Evolutionary conservation across 805 yeast genomes (phyloP).

Genomic region (Zygotorulaspora danielsina): DNA sequence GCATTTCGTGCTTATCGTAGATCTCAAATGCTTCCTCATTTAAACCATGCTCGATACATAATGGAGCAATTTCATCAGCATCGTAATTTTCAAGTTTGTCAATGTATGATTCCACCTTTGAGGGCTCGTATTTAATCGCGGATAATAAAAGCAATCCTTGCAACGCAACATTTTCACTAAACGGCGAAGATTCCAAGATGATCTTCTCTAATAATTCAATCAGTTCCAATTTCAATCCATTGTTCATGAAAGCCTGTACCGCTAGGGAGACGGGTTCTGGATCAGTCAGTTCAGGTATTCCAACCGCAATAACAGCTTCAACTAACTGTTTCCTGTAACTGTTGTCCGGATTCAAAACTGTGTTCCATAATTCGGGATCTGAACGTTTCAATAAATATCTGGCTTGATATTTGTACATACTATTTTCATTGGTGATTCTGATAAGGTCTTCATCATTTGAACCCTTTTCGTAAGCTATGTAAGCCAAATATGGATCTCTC

Average conservation of each 20-base stretch:
- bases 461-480: conserved; percentile 96
- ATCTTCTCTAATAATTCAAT: conserved; percentile 94
- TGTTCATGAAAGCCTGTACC: conserved; percentile 94
- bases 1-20: conserved; percentile 76
- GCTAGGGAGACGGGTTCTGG: conserved; percentile 93
- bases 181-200: conserved; percentile 94
- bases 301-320: conserved; percentile 93
- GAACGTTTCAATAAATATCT: conserved; percentile 86
- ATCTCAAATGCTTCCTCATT: conserved; percentile 93
- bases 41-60: conserved; percentile 83
- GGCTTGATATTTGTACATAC: conserved; percentile 99
- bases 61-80: conserved; percentile 88
- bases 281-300: conserved; percentile 87
- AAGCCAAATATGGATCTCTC: conserved; percentile 97
- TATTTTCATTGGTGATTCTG: conserved; percentile 89
- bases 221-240: conserved; percentile 86
- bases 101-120: conserved; percentile 76
- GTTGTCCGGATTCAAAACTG: conserved; percentile 70
- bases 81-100: conserved; percentile 89
- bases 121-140: conserved; percentile 90
- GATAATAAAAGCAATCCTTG: conserved; percentile 91
- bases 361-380: conserved; percentile 77
- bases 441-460: conserved; percentile 84
- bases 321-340: conserved; percentile 84
- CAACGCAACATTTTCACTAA: conserved; percentile 88